These are phyloP conservation scores for Boletellus emodensis DNA, from an alignment of 768 basidiomycete genomes.

Conservation along the genomic window DNA sequence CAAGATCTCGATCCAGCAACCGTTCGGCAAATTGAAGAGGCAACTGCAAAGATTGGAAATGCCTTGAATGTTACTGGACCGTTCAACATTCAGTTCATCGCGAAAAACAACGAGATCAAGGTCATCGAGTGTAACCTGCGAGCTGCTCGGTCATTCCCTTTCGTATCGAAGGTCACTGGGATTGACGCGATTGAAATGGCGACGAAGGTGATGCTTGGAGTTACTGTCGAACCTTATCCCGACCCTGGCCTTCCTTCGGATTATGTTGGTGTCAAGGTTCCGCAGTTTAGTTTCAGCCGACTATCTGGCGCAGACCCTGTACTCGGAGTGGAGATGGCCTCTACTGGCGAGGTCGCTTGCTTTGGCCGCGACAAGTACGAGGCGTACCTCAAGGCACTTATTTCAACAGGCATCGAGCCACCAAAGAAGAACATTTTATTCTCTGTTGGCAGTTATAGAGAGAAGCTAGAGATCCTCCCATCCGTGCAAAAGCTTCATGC, in stretches of 20 bases:
- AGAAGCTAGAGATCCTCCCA: conserved; percentile 94
- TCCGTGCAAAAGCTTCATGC: conserved; percentile 92
- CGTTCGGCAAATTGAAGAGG: conserved; percentile 93
- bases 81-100: conserved; percentile 99
- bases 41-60: conserved; percentile 95
- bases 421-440: conserved; percentile 98
- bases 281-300: conserved; percentile 98
- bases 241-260: conserved; percentile 81
- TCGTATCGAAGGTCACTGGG: conserved; percentile 97
- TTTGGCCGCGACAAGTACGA: conserved; percentile 98
- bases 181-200: conserved; percentile 99
- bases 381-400: conserved; percentile 94
- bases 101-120: conserved; percentile 99
- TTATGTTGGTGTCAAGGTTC: conserved; percentile 98
- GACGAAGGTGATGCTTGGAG: conserved; percentile 94
- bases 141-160: conserved; percentile 96
- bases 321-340: conserved; percentile 99
- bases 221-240: conserved; percentile 89
- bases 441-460: conserved; percentile 94
- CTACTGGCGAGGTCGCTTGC: conserved; percentile 98
- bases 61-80: conserved; percentile 98
- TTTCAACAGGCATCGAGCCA: conserved; percentile 90
- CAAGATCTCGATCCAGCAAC: conserved; percentile 98
- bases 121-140: conserved; percentile 99
- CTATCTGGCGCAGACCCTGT: conserved; percentile 97